Conservation (phyloP, 2,329 filamentous ascomycete species). For the Coniella vitis region DNA sequence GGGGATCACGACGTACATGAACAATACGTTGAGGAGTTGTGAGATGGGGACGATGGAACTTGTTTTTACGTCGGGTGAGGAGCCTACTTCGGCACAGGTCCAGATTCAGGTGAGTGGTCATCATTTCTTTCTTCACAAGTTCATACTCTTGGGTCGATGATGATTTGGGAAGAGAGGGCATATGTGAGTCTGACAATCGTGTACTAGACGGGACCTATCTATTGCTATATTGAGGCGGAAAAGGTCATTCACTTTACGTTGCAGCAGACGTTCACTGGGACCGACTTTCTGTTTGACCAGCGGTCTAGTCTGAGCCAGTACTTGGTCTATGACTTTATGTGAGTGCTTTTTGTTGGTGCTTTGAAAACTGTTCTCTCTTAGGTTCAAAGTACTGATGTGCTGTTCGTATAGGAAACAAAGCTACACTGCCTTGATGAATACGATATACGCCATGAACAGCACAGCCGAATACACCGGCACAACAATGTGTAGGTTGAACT, state of each 20-base stretch:
- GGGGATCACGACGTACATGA: constrained; percentile 10
- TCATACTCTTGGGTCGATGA: too few relatives aligned
- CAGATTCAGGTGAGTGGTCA: constrained; percentile 7
- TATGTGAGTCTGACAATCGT: not conserved
- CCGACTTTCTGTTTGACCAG: constrained; percentile 10
- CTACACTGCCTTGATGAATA: not conserved
- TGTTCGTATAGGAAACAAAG: not conserved
- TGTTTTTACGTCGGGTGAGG: constrained; percentile 8
- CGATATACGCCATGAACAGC: constrained; percentile 4
- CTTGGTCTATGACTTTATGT: constrained; percentile 10
- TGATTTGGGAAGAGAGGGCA: too few relatives aligned
- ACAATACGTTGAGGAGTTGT: constrained; percentile 8
- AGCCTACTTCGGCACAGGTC: constrained; percentile 3
- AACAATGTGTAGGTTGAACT: not conserved
- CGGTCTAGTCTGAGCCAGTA: constrained; percentile 12
- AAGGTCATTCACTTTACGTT: constrained; percentile 6
- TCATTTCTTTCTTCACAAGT: too few relatives aligned
- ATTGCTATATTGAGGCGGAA: constrained; percentile 5
- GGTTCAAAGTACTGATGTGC: too few relatives aligned
- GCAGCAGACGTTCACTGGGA: constrained; percentile 11
- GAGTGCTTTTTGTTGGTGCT: too few relatives aligned
- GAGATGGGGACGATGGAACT: constrained; percentile 5
- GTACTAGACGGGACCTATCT: constrained; percentile 5
- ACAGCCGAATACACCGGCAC: constrained; percentile 8
- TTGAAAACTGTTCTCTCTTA: too few relatives aligned